A percentile compares a stretch with the other conserved stretches of the same genome.
Conservation (phyloP, 2,329 filamentous ascomycete genomes). For the Fusarium verticillioides region DNA sequence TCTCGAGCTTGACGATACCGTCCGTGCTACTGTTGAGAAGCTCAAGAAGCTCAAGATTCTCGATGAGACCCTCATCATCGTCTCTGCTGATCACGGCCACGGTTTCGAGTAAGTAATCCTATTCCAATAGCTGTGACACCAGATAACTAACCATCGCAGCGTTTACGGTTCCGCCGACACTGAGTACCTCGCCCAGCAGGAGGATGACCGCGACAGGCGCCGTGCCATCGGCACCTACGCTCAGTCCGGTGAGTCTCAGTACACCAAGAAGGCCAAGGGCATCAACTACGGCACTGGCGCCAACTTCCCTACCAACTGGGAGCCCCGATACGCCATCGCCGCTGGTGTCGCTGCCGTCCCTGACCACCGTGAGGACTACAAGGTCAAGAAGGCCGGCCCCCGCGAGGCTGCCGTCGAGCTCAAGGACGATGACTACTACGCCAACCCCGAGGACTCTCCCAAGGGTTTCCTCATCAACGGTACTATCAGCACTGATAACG, state of each 20-base stretch:
- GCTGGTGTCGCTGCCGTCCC: slow-evolving; percentile 77
- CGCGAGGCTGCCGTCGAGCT: slow-evolving; percentile 69
- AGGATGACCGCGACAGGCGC: slow-evolving; percentile 77
- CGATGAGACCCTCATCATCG: slow-evolving; percentile 80
- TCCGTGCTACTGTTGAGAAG: slow-evolving; percentile 78
- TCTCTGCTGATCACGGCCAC: slow-evolving; percentile 90
- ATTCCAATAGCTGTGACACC: background rate
- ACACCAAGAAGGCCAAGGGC: slow-evolving; percentile 67
- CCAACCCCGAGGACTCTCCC: slow-evolving; percentile 72
- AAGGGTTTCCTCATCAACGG: slow-evolving; percentile 81
- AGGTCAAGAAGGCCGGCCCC: slow-evolving; percentile 73
- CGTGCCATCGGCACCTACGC: slow-evolving; percentile 79
- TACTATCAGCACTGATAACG: slow-evolving; percentile 71
- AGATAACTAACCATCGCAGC: slow-evolving; percentile 3
- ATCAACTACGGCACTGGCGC: slow-evolving; percentile 77
- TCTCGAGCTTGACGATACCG: slow-evolving; percentile 85
- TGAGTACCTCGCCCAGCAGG: slow-evolving; percentile 74
- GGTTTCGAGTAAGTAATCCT: slow-evolving; percentile 70
- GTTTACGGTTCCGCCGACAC: slow-evolving; percentile 87
- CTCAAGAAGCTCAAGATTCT: slow-evolving; percentile 73
- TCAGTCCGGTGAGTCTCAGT: slow-evolving; percentile 79
- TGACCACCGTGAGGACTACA: slow-evolving; percentile 81
- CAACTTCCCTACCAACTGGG: slow-evolving; percentile 86
- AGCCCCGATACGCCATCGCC: slow-evolving; percentile 83
- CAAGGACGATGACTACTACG: slow-evolving; percentile 70